phyloP scores from a whole-genome alignment of 306 rosid species.

The Spatholobus suberectus region DNA sequence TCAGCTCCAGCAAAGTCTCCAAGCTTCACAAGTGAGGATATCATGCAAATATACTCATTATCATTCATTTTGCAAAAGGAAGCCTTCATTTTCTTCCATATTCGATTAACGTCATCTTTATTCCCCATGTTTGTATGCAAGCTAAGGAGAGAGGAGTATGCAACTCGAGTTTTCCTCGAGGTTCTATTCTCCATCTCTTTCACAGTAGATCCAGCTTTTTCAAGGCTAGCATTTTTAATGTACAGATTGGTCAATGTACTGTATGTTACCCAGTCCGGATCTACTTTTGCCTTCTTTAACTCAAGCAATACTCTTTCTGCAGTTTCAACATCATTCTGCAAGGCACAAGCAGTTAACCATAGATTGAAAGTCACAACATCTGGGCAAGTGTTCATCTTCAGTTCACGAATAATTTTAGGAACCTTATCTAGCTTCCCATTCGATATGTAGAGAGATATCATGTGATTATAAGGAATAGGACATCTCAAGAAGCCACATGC shows the following conservation, averaged over 20 bases:
- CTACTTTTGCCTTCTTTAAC: conserved; percentile 66
- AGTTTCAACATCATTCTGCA: conserved; percentile 64
- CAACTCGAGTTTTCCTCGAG: conserved; percentile 54
- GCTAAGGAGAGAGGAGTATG: conserved; percentile 84
- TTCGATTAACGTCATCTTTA: conserved; percentile 66
- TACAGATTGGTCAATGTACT: conserved; percentile 81
- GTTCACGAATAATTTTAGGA: conserved; percentile 58
- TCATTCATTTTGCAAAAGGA: conserved; percentile 78
- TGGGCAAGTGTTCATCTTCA: conserved; percentile 64
- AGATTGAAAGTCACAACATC: conserved; percentile 81
- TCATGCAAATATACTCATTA: conserved; percentile 80
- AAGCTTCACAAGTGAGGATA: conserved; percentile 82
- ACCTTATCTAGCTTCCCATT: conserved; percentile 74
- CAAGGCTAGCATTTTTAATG: conserved; percentile 54
- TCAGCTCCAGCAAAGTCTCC: conserved; percentile 75
- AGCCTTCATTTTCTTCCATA: conserved; percentile 76
- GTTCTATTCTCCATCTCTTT: conserved; percentile 83
- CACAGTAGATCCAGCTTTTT: conserved; percentile 76
- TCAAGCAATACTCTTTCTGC: conserved; percentile 80
- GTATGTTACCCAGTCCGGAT: conserved; percentile 86
- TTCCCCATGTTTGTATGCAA: conserved; percentile 82
- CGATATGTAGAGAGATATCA: conserved; percentile 75
- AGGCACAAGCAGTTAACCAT: conserved; percentile 68
- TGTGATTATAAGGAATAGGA: conserved; percentile 82
- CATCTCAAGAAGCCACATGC: conserved; percentile 67